Conservation (phyloP, 2,329 filamentous ascomycete species). For the Venturia carpophila region DNA sequence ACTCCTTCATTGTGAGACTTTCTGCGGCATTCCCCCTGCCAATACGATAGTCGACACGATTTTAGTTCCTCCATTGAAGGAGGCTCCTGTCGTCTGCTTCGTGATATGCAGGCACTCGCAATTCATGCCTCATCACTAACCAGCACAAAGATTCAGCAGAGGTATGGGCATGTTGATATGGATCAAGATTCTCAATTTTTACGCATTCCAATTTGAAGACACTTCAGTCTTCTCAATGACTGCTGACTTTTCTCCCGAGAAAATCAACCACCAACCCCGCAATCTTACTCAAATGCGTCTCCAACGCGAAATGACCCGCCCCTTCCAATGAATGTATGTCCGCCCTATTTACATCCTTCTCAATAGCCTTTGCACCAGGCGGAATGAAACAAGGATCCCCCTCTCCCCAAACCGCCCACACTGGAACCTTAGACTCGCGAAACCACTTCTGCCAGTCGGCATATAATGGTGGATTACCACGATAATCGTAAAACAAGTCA, state of each 20-base stretch:
- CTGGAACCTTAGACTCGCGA: constrained; percentile 41
- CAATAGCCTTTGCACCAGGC: constrained; percentile 48
- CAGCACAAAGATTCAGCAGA: too few species aligned
- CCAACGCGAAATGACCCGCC: constrained; percentile 49
- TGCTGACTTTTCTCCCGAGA: constrained; percentile 23
- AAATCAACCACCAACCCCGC: constrained; percentile 32
- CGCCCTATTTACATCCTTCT: constrained; percentile 41
- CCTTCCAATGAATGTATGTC: constrained; percentile 44
- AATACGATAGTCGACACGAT: constrained; percentile 14
- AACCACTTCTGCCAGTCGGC: constrained; percentile 50
- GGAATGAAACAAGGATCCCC: constrained; percentile 47
- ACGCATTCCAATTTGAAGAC: neutral
- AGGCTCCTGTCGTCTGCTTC: too few species aligned
- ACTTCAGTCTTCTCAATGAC: neutral
- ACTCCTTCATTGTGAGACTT: too few species aligned
- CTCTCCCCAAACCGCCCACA: constrained; percentile 53
- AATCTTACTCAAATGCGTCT: constrained; percentile 34
- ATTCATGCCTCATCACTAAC: too few species aligned
- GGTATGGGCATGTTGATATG: too few species aligned
- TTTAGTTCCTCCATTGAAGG: constrained; percentile 10
- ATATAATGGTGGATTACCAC: constrained; percentile 48
- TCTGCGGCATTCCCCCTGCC: too few species aligned
- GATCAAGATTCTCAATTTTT: neutral
- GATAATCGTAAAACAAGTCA: constrained; percentile 51
- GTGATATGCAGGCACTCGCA: too few species aligned